A percentile compares a stretch with the other conserved stretches of the same genome.
Evolutionary conservation across 192 early-diverging fungal species (phyloP).

Genomic region (Coemansia sp.): DNA sequence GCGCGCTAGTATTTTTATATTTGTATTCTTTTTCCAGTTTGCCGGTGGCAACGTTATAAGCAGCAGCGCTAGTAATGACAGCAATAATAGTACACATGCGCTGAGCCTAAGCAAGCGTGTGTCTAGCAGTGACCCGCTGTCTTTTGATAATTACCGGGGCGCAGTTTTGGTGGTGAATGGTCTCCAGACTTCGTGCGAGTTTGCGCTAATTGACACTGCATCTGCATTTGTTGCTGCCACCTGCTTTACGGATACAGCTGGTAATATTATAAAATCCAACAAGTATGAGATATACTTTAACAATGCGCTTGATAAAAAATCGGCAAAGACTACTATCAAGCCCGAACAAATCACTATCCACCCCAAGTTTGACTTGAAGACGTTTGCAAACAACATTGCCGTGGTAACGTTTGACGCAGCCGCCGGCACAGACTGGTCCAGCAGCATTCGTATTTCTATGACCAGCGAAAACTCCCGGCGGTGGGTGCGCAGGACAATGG

Average conservation of each 20-base stretch:
- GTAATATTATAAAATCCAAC: not conserved
- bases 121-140: not conserved
- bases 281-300: constrained; percentile 16
- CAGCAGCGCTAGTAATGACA: too few species aligned
- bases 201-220: constrained; percentile 10
- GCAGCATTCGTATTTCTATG: constrained; percentile 3
- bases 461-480: constrained; percentile 4
- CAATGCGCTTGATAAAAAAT: not conserved
- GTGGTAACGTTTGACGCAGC: constrained; percentile 5
- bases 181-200: constrained; percentile 17
- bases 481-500: constrained; percentile 15
- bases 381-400: constrained; percentile 31
- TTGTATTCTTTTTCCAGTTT: not conserved
- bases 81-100: too few species aligned
- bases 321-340: not conserved
- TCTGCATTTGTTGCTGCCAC: constrained; percentile 17
- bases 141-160: constrained; percentile 5
- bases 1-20: too few species aligned
- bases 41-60: not conserved
- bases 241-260: constrained; percentile 7
- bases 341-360: constrained; percentile 15
- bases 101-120: not conserved
- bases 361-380: constrained; percentile 8
- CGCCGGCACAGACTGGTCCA: constrained; percentile 3
- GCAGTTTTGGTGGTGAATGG: constrained; percentile 18